Conservation (phyloP, 179 eudicot species). For the Gypsophila paniculata region DNA sequence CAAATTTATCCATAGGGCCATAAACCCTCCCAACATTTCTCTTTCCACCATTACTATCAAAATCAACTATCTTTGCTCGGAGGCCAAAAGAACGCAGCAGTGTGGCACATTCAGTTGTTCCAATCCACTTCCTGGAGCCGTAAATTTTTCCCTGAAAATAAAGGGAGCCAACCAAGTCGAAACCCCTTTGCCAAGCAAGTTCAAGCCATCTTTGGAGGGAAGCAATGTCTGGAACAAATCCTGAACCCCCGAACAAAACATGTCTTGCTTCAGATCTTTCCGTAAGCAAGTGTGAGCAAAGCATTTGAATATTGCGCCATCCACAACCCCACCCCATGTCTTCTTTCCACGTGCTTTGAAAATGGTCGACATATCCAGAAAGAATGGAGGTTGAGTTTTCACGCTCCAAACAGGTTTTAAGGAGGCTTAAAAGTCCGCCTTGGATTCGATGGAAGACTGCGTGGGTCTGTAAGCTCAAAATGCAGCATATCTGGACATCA, state of each 20-base stretch:
- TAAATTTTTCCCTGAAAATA: constrained; percentile 50
- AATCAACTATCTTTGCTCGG: constrained; percentile 91
- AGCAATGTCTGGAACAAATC: constrained; percentile 74
- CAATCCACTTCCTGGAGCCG: constrained; percentile 82
- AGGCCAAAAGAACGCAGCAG: constrained; percentile 84
- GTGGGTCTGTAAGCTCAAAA: constrained; percentile 39
- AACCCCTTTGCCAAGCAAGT: constrained; percentile 84
- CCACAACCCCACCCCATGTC: constrained; percentile 99
- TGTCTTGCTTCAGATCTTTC: constrained; percentile 53
- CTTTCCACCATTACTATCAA: constrained; percentile 41
- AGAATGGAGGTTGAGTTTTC: constrained; percentile 53
- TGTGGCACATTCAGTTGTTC: constrained; percentile 91
- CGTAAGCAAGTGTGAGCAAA: constrained; percentile 66
- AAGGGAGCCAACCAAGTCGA: constrained; percentile 54
- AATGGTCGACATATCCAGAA: constrained; percentile 83
- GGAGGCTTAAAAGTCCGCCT: constrained; percentile 50
- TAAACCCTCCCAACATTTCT: constrained; percentile 23
- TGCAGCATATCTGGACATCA: constrained; percentile 40
- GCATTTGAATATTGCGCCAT: constrained; percentile 96
- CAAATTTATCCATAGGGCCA: constrained; percentile 85
- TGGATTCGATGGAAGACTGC: constrained; percentile 43
- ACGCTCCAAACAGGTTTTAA: constrained; percentile 57
- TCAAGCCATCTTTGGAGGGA: constrained; percentile 95
- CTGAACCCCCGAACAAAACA: constrained; percentile 74
- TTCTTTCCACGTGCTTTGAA: constrained; percentile 50